Base-by-base conservation (phyloP, 2,329 filamentous ascomycete species). In the Macroventuria anomochaeta region DNA sequence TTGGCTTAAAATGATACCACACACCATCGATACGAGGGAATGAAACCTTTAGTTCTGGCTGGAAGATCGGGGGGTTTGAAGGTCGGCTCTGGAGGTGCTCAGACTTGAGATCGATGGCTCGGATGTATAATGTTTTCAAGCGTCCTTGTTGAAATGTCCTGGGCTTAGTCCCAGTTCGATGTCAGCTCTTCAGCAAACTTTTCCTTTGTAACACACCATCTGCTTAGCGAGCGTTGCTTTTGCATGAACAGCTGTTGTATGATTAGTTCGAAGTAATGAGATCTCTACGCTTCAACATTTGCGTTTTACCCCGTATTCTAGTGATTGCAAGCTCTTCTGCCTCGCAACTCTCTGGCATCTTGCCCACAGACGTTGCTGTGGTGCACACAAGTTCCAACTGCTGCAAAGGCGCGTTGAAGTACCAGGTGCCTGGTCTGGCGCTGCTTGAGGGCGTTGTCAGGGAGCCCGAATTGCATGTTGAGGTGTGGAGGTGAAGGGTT, bases 61-160 rank as follows among this genome's bases (percentile, higher is more conserved):
- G 54, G 59, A 69, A 57, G 65, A 68, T 71, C 68, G 68, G 68
- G 68, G 68, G 68, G 67, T 68, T 61, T 50, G 64, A 70, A 67
- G 57, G 65, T 55, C 46, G 43, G 46, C 41, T 46, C 33, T 39
- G 12, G 32, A 51, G 13, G 42, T 47, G 49, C 36, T 46, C 18
- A 40, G 28, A 23, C 34, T 26, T 39, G 26, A 54, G 51, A 44
- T 48, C 23, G 42, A 18, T 42, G 39, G 38, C 20, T 51, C 47
- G 39, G 46, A 46, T 47, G 38, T 53, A 41, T 52, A 42, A 55
- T 36, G 40, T 42, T 42, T 53, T 52, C 46, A 37, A 42, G 47
- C 43, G 49, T 53, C 53, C 48, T 52, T 34, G 46, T 50, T 51
- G 49, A 43, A 49, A 44, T 36, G 39, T 40, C 25, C 54, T 55